Conservation (phyloP, 2,329 filamentous ascomycete genomes). For the Penicillium polonicum region DNA sequence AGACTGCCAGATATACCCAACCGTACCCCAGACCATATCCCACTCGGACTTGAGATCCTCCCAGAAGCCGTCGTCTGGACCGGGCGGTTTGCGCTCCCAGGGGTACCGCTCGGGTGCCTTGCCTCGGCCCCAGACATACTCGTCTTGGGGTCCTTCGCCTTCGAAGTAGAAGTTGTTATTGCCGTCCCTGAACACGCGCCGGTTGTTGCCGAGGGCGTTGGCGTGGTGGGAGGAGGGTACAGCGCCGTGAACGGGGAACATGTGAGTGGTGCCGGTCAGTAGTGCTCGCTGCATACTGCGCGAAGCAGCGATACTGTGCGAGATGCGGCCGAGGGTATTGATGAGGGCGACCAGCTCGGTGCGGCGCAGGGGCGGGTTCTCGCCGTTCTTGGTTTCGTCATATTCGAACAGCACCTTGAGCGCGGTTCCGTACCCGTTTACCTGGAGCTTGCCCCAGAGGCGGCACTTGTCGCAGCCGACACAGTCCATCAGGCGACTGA, state of each 20-base stretch:
- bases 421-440: conserved; percentile 88
- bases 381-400: conserved; percentile 63
- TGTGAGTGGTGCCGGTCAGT: conserved; percentile 36
- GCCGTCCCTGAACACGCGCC: conserved; percentile 34
- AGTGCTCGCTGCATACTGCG: conserved; percentile 64
- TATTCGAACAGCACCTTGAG: conserved; percentile 96
- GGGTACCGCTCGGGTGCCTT: conserved; percentile 31
- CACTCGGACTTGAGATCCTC: conserved; percentile 67
- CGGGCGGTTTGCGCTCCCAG: conserved; percentile 32
- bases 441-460: conserved; percentile 96
- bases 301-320: conserved; percentile 73
- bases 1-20: conserved; percentile 64
- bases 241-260: conserved; percentile 30
- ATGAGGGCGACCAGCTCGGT: conserved; percentile 93
- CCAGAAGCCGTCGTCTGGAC: conserved; percentile 46
- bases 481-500: conserved; percentile 96
- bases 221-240: conserved; percentile 27
- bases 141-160: conserved; percentile 39
- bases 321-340: conserved; percentile 88
- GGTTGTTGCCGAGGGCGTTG: conserved; percentile 9
- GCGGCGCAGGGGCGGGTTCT: conserved; percentile 71
- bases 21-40: conserved; percentile 59
- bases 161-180: conserved; percentile 39
- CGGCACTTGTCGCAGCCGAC: conserved; percentile 98
- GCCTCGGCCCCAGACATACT: conserved; percentile 44